phyloP scores from a whole-genome alignment of 768 basidiomycete genomes.

The Mycena capillaripes region DNA sequence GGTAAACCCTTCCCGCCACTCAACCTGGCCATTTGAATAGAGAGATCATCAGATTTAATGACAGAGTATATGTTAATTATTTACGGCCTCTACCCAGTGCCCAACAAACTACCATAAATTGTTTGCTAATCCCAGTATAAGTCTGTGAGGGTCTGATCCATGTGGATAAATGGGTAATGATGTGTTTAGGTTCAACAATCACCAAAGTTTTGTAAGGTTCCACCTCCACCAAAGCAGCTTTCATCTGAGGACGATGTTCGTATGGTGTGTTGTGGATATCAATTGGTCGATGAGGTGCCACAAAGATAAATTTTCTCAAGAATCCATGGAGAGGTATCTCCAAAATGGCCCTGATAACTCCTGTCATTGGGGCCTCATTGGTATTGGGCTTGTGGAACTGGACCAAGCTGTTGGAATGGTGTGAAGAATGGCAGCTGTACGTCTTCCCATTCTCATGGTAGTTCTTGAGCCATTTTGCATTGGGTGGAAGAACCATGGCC shows the following conservation, averaged over 20 bases:
- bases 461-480: constrained; percentile 13
- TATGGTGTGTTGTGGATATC: constrained; percentile 35
- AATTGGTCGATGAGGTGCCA: constrained; percentile 7
- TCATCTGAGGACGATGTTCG: constrained; percentile 32
- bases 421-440: constrained; percentile 16
- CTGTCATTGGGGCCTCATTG: background rate
- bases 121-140: constrained; percentile 34
- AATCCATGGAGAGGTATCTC: constrained; percentile 7
- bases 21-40: no score
- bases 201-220: constrained; percentile 26
- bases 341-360: background rate
- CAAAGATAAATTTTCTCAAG: constrained; percentile 5
- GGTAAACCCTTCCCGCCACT: no score
- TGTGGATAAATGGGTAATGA: constrained; percentile 42
- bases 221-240: constrained; percentile 35
- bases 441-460: constrained; percentile 11
- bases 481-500: constrained; percentile 7
- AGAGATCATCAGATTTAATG: no score
- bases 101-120: constrained; percentile 39
- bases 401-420: constrained; percentile 6
- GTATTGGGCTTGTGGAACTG: constrained; percentile 7
- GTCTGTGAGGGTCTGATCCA: constrained; percentile 38
- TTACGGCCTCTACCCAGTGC: constrained; percentile 38
- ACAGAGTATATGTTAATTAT: constrained; percentile 18
- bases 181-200: constrained; percentile 41